These are phyloP conservation scores for Pilobolus umbonatus DNA, from an alignment of 192 early-diverging fungal species.

Conservation along the genomic window DNA sequence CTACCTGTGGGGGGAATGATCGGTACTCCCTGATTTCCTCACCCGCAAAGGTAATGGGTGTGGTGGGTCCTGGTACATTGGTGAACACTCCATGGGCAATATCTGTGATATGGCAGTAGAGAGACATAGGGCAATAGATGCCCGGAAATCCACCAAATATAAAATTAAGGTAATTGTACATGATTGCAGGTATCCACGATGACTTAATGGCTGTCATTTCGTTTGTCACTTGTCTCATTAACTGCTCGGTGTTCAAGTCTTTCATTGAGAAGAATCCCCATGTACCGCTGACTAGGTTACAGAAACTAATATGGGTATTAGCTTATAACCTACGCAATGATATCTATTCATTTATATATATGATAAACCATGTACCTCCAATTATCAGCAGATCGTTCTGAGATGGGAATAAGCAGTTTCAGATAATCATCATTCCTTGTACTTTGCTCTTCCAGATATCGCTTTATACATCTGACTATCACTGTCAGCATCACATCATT, in stretches of 20 bases:
- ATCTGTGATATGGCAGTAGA: background rate
- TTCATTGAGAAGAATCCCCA: constrained; percentile 31
- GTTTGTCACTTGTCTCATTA: constrained; percentile 18
- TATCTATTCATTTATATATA: background rate
- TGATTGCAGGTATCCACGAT: constrained; percentile 7
- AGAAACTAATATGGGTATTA: constrained; percentile 16
- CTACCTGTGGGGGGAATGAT: constrained; percentile 17
- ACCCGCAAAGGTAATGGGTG: constrained; percentile 28
- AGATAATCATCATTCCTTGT: constrained; percentile 16
- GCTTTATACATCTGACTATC: constrained; percentile 13
- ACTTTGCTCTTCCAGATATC: constrained; percentile 18
- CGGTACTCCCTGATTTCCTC: constrained; percentile 23
- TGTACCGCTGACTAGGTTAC: constrained; percentile 24
- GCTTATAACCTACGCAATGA: background rate
- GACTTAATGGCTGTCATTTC: constrained; percentile 24
- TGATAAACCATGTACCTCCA: constrained; percentile 10
- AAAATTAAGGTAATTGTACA: constrained; percentile 10
- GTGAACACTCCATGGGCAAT: constrained; percentile 29
- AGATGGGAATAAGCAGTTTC: constrained; percentile 31
- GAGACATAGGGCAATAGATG: background rate
- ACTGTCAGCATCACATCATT: constrained; percentile 35
- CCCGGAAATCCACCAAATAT: constrained; percentile 9
- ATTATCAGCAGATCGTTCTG: constrained; percentile 19
- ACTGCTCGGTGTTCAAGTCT: constrained; percentile 13
- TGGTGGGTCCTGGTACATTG: constrained; percentile 29